Conservation (phyloP, 371 early-diverging fungal genomes). For the Chytridium lagenaria region DNA sequence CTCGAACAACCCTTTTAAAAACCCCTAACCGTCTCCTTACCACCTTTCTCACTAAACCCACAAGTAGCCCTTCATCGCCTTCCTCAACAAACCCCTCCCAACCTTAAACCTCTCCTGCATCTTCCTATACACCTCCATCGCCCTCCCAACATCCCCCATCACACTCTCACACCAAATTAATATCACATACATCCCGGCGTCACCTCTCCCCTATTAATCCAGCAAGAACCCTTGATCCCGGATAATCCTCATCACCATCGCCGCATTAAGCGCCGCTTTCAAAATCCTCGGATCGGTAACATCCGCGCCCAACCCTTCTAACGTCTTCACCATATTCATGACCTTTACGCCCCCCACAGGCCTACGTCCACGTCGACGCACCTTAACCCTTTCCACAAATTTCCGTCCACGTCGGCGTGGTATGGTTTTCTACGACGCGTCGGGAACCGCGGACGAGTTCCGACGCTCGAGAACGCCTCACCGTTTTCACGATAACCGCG, state of each 20-base stretch:
- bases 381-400: too few relatives aligned
- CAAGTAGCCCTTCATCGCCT: neutral
- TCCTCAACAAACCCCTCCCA: neutral
- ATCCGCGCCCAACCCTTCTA: neutral
- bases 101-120: neutral
- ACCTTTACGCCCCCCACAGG: neutral
- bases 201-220: neutral
- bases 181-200: neutral
- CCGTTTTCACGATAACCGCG: too few relatives aligned
- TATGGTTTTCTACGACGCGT: too few relatives aligned
- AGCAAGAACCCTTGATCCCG: neutral
- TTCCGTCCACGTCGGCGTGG: too few relatives aligned
- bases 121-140: neutral
- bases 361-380: too few relatives aligned
- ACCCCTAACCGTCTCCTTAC: neutral
- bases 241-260: neutral
- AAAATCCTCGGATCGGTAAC: neutral
- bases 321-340: neutral
- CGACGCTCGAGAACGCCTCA: too few relatives aligned
- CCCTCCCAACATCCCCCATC: neutral
- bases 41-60: neutral
- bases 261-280: neutral
- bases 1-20: neutral
- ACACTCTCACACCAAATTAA: neutral
- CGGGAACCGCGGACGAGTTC: too few relatives aligned